phyloP scores from a whole-genome alignment of 2,329 filamentous ascomycete genomes.

The Ceratocystiopsis minuta region DNA sequence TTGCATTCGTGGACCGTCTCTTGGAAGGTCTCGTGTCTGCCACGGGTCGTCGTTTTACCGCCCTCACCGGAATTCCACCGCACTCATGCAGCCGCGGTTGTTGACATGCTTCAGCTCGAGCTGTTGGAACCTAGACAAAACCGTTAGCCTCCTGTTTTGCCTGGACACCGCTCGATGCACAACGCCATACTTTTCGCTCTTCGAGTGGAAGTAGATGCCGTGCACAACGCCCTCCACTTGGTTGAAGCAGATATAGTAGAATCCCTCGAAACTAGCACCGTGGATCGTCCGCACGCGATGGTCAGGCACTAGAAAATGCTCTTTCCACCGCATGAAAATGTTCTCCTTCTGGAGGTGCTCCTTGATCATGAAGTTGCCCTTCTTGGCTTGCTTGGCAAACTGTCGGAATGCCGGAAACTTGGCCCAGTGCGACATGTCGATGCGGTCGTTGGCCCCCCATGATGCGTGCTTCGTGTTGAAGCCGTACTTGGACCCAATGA shows the following conservation, averaged over 20 bases:
- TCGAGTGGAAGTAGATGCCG: conserved; percentile 94
- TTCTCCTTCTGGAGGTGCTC: conserved; percentile 67
- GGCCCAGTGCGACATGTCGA: conserved; percentile 83
- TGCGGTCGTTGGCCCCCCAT: conserved; percentile 86
- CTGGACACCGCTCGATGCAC: no score
- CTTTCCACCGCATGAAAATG: conserved; percentile 99
- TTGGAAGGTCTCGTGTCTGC: neutral
- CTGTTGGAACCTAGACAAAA: conserved; percentile 58
- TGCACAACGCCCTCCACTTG: conserved; percentile 71
- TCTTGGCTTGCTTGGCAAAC: conserved; percentile 42
- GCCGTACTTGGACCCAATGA: conserved; percentile 87
- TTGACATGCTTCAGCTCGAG: conserved; percentile 78
- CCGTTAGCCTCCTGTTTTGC: no score
- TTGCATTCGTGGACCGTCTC: no score
- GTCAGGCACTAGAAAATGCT: conserved; percentile 91
- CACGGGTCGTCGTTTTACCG: neutral
- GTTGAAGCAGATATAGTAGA: conserved; percentile 99
- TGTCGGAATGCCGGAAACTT: conserved; percentile 78
- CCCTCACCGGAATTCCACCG: conserved; percentile 70
- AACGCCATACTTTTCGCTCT: conserved; percentile 68
- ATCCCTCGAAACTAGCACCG: conserved; percentile 92
- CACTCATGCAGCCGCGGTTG: conserved; percentile 65
- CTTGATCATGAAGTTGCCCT: conserved; percentile 38
- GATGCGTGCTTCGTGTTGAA: conserved; percentile 77
- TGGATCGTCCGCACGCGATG: conserved; percentile 80